A percentile compares a stretch with the other conserved stretches of the same genome.
phyloP scores from a whole-genome alignment of 305 asterid genomes.

The Fraxinus nigra region DNA sequence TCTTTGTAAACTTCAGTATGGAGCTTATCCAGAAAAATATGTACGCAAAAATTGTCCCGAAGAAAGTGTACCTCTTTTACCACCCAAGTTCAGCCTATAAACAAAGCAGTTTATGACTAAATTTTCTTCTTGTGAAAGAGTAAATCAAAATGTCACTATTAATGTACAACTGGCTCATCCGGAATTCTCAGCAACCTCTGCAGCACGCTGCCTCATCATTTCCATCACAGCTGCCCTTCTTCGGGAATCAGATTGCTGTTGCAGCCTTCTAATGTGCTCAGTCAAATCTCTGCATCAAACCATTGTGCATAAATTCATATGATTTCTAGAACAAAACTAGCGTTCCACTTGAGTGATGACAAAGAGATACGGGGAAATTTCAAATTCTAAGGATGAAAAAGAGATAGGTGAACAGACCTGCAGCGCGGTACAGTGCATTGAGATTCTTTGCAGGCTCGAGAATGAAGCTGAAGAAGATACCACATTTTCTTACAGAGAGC shows the following conservation, averaged over 20 bases:
- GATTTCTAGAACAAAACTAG: neutral
- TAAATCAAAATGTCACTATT: slow-evolving; percentile 3
- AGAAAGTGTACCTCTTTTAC: slow-evolving; percentile 14
- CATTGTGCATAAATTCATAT: neutral
- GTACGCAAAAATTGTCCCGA: neutral
- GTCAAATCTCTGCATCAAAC: slow-evolving; percentile 51
- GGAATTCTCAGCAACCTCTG: slow-evolving; percentile 39
- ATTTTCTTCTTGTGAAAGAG: slow-evolving; percentile 16
- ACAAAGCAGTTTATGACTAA: slow-evolving; percentile 12
- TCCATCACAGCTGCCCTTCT: slow-evolving; percentile 74
- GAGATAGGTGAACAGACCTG: slow-evolving; percentile 54
- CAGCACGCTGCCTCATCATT: slow-evolving; percentile 79
- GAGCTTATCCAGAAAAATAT: slow-evolving; percentile 25
- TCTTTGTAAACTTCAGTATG: slow-evolving; percentile 24
- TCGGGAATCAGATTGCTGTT: slow-evolving; percentile 67
- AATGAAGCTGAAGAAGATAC: slow-evolving; percentile 94
- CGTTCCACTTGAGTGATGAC: neutral
- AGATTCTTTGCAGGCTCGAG: slow-evolving; percentile 94
- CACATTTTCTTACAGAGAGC: slow-evolving; percentile 94
- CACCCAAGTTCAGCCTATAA: slow-evolving; percentile 5
- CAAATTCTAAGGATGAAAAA: neutral
- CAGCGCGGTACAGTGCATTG: slow-evolving; percentile 93
- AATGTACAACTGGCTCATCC: slow-evolving; percentile 34
- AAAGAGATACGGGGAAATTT: neutral
- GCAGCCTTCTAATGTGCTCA: slow-evolving; percentile 56